These are phyloP conservation scores for Xenoacremonium recifei DNA, from an alignment of 2,329 filamentous ascomycete species.

Conservation along the genomic window DNA sequence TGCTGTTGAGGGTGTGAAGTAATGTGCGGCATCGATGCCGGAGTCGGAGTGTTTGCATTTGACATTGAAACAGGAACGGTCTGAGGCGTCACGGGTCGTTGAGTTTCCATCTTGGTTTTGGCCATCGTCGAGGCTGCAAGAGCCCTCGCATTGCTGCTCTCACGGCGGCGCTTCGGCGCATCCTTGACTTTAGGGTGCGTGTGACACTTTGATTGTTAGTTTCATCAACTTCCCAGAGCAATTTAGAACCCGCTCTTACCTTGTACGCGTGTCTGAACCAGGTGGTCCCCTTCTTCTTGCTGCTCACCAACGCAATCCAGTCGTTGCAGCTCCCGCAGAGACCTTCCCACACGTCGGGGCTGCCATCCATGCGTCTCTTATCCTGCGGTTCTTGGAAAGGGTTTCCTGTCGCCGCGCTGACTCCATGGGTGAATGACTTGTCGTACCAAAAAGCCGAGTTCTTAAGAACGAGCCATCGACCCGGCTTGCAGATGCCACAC, in stretches of 20 bases:
- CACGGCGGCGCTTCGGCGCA: conserved; percentile 64
- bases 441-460: conserved; percentile 94
- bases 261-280: conserved; percentile 92
- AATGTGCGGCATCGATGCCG: conserved; percentile 26
- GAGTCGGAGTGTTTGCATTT: conserved; percentile 23
- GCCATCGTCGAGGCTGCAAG: conserved; percentile 41
- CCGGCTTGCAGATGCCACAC: conserved; percentile 86
- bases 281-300: conserved; percentile 88
- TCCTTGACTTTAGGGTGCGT: conserved; percentile 72
- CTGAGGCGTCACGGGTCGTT: conserved; percentile 32
- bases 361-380: conserved; percentile 74
- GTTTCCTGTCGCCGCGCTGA: conserved; percentile 76
- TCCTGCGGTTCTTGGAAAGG: conserved; percentile 76
- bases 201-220: conserved; percentile 55
- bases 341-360: conserved; percentile 79
- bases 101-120: conserved; percentile 48
- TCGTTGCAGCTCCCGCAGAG: conserved; percentile 76
- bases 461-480: conserved; percentile 82
- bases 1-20: conserved; percentile 28
- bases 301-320: conserved; percentile 79
- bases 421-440: conserved; percentile 85
- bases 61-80: conserved; percentile 20
- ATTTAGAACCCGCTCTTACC: conserved; percentile 44
- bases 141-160: conserved; percentile 52
- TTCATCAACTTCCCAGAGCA: not conserved